A percentile compares a stretch with the other conserved stretches of the same genome.
These are phyloP conservation scores for Canavalia gladiata DNA, from an alignment of 306 rosid genomes.

Conservation along the genomic window DNA sequence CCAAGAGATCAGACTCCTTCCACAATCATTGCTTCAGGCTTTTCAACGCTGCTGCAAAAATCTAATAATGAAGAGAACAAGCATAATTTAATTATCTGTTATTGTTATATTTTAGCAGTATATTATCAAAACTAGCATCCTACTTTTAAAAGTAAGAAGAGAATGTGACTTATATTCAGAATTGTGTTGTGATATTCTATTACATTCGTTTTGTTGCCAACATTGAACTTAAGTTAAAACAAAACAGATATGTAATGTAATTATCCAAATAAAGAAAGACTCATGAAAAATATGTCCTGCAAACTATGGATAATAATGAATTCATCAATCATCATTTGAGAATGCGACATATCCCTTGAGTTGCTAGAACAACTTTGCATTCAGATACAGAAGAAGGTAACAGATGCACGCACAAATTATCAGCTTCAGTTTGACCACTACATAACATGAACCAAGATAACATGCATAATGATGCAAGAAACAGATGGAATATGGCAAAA, in stretches of 20 bases:
- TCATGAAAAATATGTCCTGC: conserved; percentile 28
- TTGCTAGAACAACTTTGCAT: conserved; percentile 29
- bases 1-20: conserved; percentile 33
- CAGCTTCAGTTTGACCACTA: conserved; percentile 12
- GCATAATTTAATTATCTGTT: conserved; percentile 11
- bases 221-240: conserved; percentile 6
- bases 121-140: conserved; percentile 6
- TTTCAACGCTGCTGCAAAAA: conserved; percentile 64
- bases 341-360: conserved; percentile 2
- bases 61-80: conserved; percentile 44
- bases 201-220: conserved; percentile 16
- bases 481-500: neutral
- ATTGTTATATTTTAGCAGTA: conserved; percentile 5
- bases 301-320: conserved; percentile 4
- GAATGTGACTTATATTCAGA: conserved; percentile 30
- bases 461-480: conserved; percentile 38
- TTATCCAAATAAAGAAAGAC: conserved; percentile 22
- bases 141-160: conserved; percentile 30
- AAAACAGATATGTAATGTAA: conserved; percentile 1
- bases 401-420: neutral
- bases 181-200: conserved; percentile 3
- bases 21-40: conserved; percentile 52
- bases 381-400: conserved; percentile 29
- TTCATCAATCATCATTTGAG: conserved; percentile 9
- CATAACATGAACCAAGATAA: neutral